Conservation (phyloP, 768 basidiomycete genomes). For the Grammothele lineata region DNA sequence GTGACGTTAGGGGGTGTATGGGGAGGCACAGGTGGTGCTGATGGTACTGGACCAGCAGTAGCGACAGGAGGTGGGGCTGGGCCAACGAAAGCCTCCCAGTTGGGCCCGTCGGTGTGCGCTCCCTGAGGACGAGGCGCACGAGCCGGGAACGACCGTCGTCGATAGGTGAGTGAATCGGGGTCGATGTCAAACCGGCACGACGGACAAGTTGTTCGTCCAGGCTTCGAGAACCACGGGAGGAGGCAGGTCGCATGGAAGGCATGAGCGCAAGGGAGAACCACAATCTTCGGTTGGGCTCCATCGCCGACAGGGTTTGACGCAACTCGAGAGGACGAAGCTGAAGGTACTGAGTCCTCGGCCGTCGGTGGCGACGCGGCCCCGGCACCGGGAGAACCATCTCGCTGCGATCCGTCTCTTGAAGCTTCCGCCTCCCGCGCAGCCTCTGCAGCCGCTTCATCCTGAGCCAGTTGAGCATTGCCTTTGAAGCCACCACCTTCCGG, state of each 20-base stretch:
- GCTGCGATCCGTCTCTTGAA: too few species aligned
- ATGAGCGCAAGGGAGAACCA: slow-evolving; percentile 75
- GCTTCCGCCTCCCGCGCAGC: slow-evolving; percentile 8
- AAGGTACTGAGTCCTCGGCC: too few species aligned
- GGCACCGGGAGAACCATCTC: too few species aligned
- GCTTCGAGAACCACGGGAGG: slow-evolving; percentile 78
- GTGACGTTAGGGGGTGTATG: too few species aligned
- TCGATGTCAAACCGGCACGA: slow-evolving; percentile 83
- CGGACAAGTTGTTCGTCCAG: slow-evolving; percentile 76
- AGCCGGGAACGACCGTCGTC: slow-evolving; percentile 10
- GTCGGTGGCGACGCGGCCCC: too few species aligned
- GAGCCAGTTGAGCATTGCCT: slow-evolving; percentile 9
- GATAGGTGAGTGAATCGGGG: slow-evolving; percentile 64
- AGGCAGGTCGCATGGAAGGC: slow-evolving; percentile 79
- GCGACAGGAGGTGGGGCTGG: slow-evolving; percentile 3
- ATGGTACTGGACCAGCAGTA: neutral
- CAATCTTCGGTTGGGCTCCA: slow-evolving; percentile 38
- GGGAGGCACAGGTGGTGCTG: neutral
- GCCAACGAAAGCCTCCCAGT: slow-evolving; percentile 2
- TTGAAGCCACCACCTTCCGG: slow-evolving; percentile 35
- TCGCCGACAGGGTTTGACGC: slow-evolving; percentile 14
- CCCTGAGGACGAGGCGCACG: slow-evolving; percentile 5
- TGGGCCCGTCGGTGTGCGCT: neutral
- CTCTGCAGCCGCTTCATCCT: slow-evolving; percentile 8
- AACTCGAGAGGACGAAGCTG: too few species aligned